Percentiles rank a stretch among this genome's conserved stretches.
Evolutionary conservation across 306 rosid species (phyloP).

Genomic region (Trifolium repens): DNA sequence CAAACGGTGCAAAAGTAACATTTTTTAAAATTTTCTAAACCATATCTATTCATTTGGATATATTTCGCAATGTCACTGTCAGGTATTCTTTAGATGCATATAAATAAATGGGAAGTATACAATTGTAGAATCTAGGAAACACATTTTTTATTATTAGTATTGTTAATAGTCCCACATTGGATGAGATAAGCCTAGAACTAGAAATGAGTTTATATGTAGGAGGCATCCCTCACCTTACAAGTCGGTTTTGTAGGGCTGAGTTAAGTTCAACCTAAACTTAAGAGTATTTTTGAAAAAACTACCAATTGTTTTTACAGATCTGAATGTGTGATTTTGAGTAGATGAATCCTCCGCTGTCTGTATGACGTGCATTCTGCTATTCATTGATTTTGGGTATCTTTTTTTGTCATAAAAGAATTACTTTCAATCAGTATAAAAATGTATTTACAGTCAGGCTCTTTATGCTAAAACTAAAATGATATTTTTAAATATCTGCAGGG

Average conservation of each 20-base stretch:
- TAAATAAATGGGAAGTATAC: neutral
- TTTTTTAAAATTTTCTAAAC: neutral
- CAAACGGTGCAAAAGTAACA: no score
- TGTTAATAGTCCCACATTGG: neutral
- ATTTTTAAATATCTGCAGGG: conserved; percentile 59
- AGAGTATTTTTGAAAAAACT: neutral
- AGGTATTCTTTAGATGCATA: conserved; percentile 8
- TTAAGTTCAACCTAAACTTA: neutral
- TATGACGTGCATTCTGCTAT: conserved; percentile 13
- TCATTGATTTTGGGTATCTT: conserved; percentile 20
- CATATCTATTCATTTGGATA: neutral
- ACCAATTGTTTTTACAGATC: neutral
- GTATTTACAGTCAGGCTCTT: conserved; percentile 11
- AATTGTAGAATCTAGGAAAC: conserved; percentile 33
- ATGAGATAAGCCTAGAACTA: neutral
- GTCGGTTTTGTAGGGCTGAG: neutral
- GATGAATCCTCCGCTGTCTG: conserved; percentile 6
- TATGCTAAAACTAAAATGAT: neutral
- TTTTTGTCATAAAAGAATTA: conserved; percentile 7
- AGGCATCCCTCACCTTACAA: neutral
- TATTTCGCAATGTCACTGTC: neutral
- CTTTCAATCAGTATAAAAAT: conserved; percentile 9
- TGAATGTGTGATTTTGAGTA: conserved; percentile 16
- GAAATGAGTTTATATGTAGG: neutral
- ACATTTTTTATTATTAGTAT: neutral